Evolutionary conservation across 441 rosid genomes (phyloP), one percentile per base, ranked within the genome.

Genomic region (Croton setiger): DNA sequence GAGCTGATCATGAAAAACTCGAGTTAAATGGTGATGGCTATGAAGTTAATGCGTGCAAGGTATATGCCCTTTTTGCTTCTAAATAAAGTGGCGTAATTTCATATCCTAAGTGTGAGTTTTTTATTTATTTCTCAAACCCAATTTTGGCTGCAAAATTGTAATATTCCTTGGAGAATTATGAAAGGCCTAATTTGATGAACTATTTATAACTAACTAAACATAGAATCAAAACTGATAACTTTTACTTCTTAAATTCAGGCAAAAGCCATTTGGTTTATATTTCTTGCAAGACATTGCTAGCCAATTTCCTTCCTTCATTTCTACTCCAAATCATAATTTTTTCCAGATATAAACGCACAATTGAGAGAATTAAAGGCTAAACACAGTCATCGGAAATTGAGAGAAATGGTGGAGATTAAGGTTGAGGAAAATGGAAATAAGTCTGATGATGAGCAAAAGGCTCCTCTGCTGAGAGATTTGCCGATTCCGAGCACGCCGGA

Each of bases 321-420:
- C 54, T 70, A 85, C 86, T 77, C 84, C 15, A 69, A 79, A 47
- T 67, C 51, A 47, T 60, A 67, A 48, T 39, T 12, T 21, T 70
- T 39, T 51, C 51, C 55, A 18, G 49, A 41, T 64, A 58, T 73
- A 64, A 60, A 69, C 45, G 53, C 31, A 31, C 14, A 36, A 35
- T 15, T 39, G 8, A 39, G 9, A 39, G 5, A 39, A 39, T 9
- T 39, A 39, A 39, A 39, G 43, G 10, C 10, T 39, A 39, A 39
- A 39, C 8, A 39, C 8, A 39, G 43, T 39, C 43, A 39, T 39
- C 5, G 43, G 48, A 13, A 8, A 7, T 41, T 67, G 53, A 33
- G 14, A 11, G 41, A 33, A 55, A 89, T 87, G 96, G 87, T 87
- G 96, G 87, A 81, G 78, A 78, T 79, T 39, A 85, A 74, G 64